These are phyloP conservation scores for Apophysomyces ossiformis DNA, from an alignment of 371 early-diverging fungal species.

Conservation along the genomic window DNA sequence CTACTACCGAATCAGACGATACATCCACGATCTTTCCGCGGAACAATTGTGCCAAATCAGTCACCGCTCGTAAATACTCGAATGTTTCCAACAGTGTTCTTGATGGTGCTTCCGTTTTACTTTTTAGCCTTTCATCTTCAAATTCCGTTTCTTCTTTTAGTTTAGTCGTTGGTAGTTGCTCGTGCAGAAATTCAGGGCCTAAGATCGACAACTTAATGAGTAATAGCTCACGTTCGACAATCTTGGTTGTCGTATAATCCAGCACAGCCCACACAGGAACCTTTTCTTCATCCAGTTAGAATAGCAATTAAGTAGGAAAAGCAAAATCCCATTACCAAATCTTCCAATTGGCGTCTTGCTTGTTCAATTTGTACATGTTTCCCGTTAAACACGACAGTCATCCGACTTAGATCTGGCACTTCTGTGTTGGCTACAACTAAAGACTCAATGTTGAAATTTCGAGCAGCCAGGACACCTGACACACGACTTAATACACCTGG, in stretches of 20 bases:
- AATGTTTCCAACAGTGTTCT: constrained; percentile 58
- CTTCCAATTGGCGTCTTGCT: constrained; percentile 92
- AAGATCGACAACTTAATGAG: constrained; percentile 93
- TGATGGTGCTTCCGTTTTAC: constrained; percentile 32
- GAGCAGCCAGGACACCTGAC: constrained; percentile 92
- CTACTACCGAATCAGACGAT: constrained; percentile 75
- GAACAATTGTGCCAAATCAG: constrained; percentile 85
- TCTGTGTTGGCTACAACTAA: constrained; percentile 95
- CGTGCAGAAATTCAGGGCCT: constrained; percentile 74
- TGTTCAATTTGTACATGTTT: constrained; percentile 86
- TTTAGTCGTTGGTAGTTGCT: constrained; percentile 41
- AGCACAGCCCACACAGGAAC: constrained; percentile 98
- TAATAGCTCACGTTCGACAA: constrained; percentile 92
- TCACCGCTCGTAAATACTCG: constrained; percentile 79
- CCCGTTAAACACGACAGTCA: constrained; percentile 95
- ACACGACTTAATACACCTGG: constrained; percentile 94
- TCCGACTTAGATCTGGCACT: constrained; percentile 89
- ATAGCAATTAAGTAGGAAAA: neutral
- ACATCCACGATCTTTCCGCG: constrained; percentile 92
- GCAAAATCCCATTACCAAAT: constrained; percentile 64
- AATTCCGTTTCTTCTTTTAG: constrained; percentile 39
- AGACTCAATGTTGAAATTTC: constrained; percentile 97
- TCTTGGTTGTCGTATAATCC: constrained; percentile 85
- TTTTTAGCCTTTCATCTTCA: constrained; percentile 51
- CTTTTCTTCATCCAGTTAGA: constrained; percentile 25